These are phyloP conservation scores for Mortierella sp. DNA, from an alignment of 371 early-diverging fungal genomes.

Conservation along the genomic window DNA sequence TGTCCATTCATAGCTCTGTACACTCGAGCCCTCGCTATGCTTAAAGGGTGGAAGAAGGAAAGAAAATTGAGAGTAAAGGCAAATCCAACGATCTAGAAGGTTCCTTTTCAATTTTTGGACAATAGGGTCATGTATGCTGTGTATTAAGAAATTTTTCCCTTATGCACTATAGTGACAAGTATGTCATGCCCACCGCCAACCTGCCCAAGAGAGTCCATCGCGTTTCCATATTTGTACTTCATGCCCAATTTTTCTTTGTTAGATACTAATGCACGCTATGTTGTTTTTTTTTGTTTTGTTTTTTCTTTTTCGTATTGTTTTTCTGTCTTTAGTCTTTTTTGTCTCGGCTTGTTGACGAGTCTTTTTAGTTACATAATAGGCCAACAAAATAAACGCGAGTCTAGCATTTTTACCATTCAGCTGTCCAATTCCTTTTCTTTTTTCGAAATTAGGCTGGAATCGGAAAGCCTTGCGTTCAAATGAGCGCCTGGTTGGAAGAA, in stretches of 20 bases:
- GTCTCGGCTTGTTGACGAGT: not conserved
- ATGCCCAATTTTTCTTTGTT: not conserved
- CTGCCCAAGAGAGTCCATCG: not conserved
- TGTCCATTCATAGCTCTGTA: not conserved
- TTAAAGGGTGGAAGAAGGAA: not conserved
- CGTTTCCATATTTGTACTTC: conserved; percentile 8
- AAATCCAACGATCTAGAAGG: not conserved
- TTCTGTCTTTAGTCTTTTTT: not conserved
- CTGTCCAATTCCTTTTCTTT: no score
- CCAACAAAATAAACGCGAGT: not conserved
- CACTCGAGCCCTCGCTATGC: conserved; percentile 2
- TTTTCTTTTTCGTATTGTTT: not conserved
- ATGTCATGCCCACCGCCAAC: conserved; percentile 3
- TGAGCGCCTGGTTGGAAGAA: not conserved
- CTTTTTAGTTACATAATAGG: conserved; percentile 10
- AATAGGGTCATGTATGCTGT: not conserved
- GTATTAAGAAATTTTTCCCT: not conserved
- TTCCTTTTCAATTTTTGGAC: conserved; percentile 8
- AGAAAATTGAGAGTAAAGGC: not conserved
- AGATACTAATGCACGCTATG: conserved; percentile 13
- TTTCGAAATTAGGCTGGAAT: not conserved
- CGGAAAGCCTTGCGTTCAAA: not conserved
- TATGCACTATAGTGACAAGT: not conserved
- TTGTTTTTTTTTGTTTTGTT: not conserved
- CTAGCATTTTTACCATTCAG: not conserved